phyloP scores from a whole-genome alignment of 2,329 filamentous ascomycete genomes.

The Verticillium albo-atrum region DNA sequence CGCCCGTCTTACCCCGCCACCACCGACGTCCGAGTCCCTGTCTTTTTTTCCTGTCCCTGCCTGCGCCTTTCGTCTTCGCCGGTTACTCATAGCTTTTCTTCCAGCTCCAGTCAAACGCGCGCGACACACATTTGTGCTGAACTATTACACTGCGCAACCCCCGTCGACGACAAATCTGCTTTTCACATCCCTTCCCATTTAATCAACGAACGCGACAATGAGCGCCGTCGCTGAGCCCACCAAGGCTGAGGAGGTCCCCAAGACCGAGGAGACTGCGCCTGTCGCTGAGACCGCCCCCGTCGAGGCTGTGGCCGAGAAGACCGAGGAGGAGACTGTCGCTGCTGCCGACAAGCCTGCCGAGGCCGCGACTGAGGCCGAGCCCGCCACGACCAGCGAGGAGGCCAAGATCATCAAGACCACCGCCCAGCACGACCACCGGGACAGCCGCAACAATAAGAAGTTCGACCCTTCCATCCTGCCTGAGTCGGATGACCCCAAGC shows the following conservation, averaged over 20 bases:
- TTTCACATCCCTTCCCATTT: neutral
- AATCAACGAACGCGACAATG: neutral
- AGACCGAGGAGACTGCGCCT: constrained; percentile 14
- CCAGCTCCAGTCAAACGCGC: neutral
- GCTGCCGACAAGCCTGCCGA: constrained; percentile 3
- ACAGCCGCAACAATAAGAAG: constrained; percentile 56
- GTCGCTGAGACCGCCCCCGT: constrained; percentile 13
- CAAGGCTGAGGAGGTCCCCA: constrained; percentile 19
- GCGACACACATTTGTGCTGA: neutral
- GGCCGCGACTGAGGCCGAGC: constrained; percentile 12
- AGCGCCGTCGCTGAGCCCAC: constrained; percentile 13
- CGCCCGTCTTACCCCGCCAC: neutral
- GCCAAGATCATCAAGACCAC: constrained; percentile 40
- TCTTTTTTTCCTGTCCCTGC: neutral
- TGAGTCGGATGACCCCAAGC: constrained; percentile 70
- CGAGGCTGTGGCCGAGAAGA: constrained; percentile 7
- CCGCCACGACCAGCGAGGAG: constrained; percentile 9
- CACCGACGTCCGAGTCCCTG: neutral
- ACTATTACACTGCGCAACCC: neutral
- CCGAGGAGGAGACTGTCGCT: constrained; percentile 5
- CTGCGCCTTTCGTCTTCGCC: neutral
- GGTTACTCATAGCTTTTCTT: neutral
- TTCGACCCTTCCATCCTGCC: constrained; percentile 64
- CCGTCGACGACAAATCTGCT: neutral
- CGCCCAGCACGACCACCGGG: constrained; percentile 30